Evolutionary conservation across 495 filamentous ascomycete species (phyloP).

Genomic region (Xylaria bambusicola): DNA sequence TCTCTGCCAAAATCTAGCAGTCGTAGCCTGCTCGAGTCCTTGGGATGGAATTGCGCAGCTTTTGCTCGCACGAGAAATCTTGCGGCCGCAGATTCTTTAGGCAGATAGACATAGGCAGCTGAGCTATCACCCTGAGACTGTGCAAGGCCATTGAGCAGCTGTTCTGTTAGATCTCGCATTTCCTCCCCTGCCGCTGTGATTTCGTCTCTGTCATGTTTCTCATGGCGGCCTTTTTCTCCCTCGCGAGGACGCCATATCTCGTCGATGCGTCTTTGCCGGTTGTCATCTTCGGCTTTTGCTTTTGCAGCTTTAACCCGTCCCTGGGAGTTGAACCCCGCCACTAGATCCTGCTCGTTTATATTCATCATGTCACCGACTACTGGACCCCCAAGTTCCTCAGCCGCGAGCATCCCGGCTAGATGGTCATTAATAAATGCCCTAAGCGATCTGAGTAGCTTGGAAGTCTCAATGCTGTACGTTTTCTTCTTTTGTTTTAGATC

Average conservation of each 20-base stretch:
- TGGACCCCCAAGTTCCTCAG: conserved; percentile 83
- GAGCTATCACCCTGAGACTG: conserved; percentile 59
- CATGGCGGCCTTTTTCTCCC: conserved; percentile 22
- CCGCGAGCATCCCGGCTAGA: conserved; percentile 78
- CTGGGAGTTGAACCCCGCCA: conserved; percentile 70
- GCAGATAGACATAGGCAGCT: conserved; percentile 66
- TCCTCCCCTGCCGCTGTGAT: conserved; percentile 65
- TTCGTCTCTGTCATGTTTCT: conserved; percentile 46
- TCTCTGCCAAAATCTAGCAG: conserved; percentile 84
- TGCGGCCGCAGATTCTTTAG: conserved; percentile 76
- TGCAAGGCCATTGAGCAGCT: conserved; percentile 60
- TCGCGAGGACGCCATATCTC: conserved; percentile 61
- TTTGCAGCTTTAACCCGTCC: conserved; percentile 69
- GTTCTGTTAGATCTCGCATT: conserved; percentile 66
- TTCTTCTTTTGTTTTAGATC: conserved; percentile 60
- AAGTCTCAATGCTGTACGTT: conserved; percentile 57
- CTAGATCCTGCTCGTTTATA: conserved; percentile 57
- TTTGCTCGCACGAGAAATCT: conserved; percentile 83
- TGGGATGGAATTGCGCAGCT: conserved; percentile 83
- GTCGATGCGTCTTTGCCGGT: conserved; percentile 70
- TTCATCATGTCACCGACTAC: conserved; percentile 74
- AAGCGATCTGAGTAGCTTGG: conserved; percentile 60
- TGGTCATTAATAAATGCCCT: conserved; percentile 72
- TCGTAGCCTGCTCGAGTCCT: conserved; percentile 72
- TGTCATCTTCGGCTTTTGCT: conserved; percentile 44